These are phyloP conservation scores for Rubroshorea leprosula DNA, from an alignment of 345 rosid genomes.

Conservation along the genomic window DNA sequence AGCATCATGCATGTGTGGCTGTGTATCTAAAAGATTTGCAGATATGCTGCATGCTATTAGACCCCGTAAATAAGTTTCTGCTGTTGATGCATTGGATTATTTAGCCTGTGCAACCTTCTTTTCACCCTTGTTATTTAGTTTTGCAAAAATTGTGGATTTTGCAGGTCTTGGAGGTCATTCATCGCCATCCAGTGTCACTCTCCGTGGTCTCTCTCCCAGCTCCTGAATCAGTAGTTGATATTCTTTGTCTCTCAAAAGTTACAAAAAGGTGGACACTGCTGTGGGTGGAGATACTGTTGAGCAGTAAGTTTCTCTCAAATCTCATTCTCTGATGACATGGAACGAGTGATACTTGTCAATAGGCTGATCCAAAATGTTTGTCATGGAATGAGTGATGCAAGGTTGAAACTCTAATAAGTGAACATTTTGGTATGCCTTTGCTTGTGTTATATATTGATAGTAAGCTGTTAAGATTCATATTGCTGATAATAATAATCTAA, in stretches of 20 bases:
- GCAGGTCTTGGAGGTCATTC: slow-evolving; percentile 77
- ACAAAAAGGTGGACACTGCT: slow-evolving; percentile 34
- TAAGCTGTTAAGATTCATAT: background rate
- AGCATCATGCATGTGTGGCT: too few species aligned
- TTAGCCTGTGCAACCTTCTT: too few species aligned
- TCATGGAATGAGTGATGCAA: background rate
- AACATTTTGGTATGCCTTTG: background rate
- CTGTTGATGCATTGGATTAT: background rate
- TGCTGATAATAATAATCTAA: background rate
- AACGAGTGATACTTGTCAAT: too few species aligned
- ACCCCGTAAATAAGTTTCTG: background rate
- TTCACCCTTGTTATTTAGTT: slow-evolving; percentile 5
- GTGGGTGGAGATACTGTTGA: slow-evolving; percentile 30
- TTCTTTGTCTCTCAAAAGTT: slow-evolving; percentile 55
- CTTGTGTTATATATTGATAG: background rate
- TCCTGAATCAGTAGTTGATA: slow-evolving; percentile 63
- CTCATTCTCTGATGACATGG: too few species aligned
- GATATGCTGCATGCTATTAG: too few species aligned
- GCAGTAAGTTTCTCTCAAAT: slow-evolving; percentile 60
- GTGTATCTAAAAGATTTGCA: too few species aligned
- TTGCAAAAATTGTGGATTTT: slow-evolving; percentile 6
- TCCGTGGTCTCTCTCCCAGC: slow-evolving; percentile 53
- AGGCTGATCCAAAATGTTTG: background rate
- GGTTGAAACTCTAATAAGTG: too few species aligned
- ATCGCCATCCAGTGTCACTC: slow-evolving; percentile 51